Evolutionary conservation across 2,329 filamentous ascomycete genomes (phyloP), one percentile per base, ranked within the genome.

Genomic region (Penicillium sp.): DNA sequence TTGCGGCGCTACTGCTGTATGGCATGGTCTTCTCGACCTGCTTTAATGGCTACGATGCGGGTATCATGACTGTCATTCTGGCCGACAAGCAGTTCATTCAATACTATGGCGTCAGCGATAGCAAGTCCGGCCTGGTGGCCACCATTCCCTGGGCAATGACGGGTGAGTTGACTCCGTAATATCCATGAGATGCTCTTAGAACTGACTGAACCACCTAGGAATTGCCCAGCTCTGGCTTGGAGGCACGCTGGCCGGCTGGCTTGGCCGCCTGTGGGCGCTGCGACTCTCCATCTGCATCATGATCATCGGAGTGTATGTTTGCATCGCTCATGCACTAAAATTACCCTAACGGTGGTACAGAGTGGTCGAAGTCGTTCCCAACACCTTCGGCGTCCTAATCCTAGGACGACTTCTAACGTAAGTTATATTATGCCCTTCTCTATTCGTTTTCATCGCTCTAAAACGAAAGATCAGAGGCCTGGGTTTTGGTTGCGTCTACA

Each of bases 11-110:
- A 20, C 38, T 71, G 43, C 58, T 71, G 10, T 62, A 62, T 61
- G 72, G 72, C 42, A 73, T 75, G 67, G 65, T 74, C 11, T 71
- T 74, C 43, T 58, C 64, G 6, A 73, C 68, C 7, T 74, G 70
- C 46, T 75, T 75, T 59, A 74, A 75, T 58, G 73, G 71, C 2
- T 75, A 74, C 45, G 73, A 75, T 66, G 70, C 61, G 31, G 69
- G 69, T 6, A 74, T 76, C 48, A 74, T 75, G 71, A 74, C 72
- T 1, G 72, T 75, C 44, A 76, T 76, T 48, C 51, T 76, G 46
- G 72, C 73, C 4, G 74, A 76, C 50, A 60, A 72, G 18, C 71
- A 75, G 46, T 76, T 76, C 50, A 73, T 62, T 13, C 50, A 64
- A 3, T 75, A 76, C 54, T 76, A 75, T 61, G 53, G 63, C 28